Conservation (phyloP, 1,284 basidiomycete species). For the Boletellus deceptivus region DNA sequence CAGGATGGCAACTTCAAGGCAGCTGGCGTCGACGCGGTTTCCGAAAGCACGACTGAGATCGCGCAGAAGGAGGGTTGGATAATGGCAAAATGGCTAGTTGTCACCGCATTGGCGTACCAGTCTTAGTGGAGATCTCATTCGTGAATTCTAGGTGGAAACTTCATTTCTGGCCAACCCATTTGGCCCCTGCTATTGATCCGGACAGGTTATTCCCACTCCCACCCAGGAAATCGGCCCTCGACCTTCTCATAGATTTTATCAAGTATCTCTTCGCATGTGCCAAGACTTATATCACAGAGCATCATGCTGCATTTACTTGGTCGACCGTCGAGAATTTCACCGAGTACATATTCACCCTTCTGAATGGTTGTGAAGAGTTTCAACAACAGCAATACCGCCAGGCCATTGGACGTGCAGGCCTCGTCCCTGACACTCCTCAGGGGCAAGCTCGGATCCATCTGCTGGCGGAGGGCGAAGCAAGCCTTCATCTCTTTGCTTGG, state of each 20-base stretch:
- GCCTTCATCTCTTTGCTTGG: too few relatives aligned
- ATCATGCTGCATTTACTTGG: constrained; percentile 34
- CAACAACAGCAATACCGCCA: too few relatives aligned
- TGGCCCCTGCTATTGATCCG: constrained; percentile 14
- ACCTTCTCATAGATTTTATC: constrained; percentile 33
- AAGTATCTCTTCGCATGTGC: too few relatives aligned
- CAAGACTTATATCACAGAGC: constrained; percentile 25
- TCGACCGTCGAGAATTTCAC: constrained; percentile 13
- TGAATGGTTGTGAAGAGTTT: too few relatives aligned
- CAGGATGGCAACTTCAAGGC: background rate
- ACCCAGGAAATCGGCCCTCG: constrained; percentile 38
- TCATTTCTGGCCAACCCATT: constrained; percentile 27
- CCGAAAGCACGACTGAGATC: background rate
- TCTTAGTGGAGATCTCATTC: background rate
- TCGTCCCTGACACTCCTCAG: too few relatives aligned
- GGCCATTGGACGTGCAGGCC: too few relatives aligned
- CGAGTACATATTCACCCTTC: too few relatives aligned
- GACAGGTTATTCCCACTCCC: constrained; percentile 42
- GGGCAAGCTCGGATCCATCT: too few relatives aligned
- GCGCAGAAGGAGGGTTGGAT: background rate
- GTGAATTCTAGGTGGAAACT: constrained; percentile 33
- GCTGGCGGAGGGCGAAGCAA: too few relatives aligned
- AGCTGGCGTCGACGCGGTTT: background rate
- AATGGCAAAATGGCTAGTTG: background rate
- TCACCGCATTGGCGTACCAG: too few relatives aligned